Percentiles rank a stretch among this genome's conserved stretches.
Evolutionary conservation across 2,329 filamentous ascomycete genomes (phyloP).

Genomic region (Colletotrichum acutatum): DNA sequence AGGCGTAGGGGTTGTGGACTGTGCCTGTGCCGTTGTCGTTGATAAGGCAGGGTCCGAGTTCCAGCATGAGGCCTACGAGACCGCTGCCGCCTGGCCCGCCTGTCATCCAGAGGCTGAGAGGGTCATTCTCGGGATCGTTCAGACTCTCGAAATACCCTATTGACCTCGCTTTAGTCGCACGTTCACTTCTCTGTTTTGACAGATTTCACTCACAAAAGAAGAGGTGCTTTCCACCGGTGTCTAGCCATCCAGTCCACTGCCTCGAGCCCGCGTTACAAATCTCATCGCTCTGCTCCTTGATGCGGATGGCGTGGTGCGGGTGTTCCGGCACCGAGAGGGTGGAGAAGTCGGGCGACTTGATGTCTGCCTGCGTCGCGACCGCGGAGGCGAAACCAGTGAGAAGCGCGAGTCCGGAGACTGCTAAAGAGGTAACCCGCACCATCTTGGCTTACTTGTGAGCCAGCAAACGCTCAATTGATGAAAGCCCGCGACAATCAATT

Average conservation of each 20-base stretch:
- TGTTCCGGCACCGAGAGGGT: constrained; percentile 31
- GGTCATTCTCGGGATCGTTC: constrained; percentile 41
- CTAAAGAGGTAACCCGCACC: not conserved
- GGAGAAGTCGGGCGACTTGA: constrained; percentile 14
- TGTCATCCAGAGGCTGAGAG: constrained; percentile 67
- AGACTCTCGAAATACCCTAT: constrained; percentile 44
- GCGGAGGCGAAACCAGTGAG: constrained; percentile 4
- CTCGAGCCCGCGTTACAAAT: constrained; percentile 41
- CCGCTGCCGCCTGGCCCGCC: constrained; percentile 68
- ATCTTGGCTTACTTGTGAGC: not conserved
- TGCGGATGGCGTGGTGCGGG: constrained; percentile 40
- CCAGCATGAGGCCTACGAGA: constrained; percentile 47
- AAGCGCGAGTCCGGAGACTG: constrained; percentile 14
- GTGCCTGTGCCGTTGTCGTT: constrained; percentile 29
- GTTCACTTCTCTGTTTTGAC: too few species aligned
- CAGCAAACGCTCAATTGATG: not conserved
- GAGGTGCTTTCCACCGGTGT: constrained; percentile 37
- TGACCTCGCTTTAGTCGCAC: not conserved
- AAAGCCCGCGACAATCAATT: not conserved
- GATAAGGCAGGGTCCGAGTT: constrained; percentile 36
- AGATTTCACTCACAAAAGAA: constrained; percentile 35
- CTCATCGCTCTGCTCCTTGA: constrained; percentile 40
- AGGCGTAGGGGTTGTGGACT: constrained; percentile 33
- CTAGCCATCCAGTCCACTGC: constrained; percentile 44
- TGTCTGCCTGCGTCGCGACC: constrained; percentile 11